Conservation (phyloP, 2,329 filamentous ascomycete species). For the Lachnellula subtilissima region DNA sequence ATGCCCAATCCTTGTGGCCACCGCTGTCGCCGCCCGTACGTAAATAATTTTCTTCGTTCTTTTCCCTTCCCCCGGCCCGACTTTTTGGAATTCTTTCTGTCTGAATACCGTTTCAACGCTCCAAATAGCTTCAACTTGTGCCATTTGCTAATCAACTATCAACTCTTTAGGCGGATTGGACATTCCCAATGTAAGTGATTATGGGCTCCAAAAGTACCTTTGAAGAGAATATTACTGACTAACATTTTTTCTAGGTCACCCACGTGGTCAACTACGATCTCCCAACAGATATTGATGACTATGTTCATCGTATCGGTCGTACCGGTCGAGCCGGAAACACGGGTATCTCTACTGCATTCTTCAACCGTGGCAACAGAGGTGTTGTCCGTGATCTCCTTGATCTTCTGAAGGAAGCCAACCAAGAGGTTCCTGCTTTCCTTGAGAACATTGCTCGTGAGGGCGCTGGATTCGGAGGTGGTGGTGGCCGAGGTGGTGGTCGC, state of each 20-base stretch:
- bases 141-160: background rate
- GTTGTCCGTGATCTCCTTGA: slow-evolving; percentile 95
- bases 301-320: slow-evolving; percentile 99
- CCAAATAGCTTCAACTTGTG: background rate
- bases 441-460: slow-evolving; percentile 97
- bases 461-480: slow-evolving; percentile 69
- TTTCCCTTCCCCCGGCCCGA: slow-evolving; percentile 5
- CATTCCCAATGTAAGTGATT: slow-evolving; percentile 63
- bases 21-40: no score
- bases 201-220: background rate
- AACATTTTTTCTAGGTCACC: slow-evolving; percentile 51
- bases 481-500: slow-evolving; percentile 60
- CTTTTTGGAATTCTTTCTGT: no score
- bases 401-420: slow-evolving; percentile 97
- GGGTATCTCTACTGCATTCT: slow-evolving; percentile 96
- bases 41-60: background rate
- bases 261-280: slow-evolving; percentile 99
- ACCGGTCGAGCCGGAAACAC: slow-evolving; percentile 99
- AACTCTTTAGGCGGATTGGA: slow-evolving; percentile 43
- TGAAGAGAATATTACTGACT: background rate
- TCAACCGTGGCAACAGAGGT: slow-evolving; percentile 98
- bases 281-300: slow-evolving; percentile 98
- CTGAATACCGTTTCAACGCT: no score
- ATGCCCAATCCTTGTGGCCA: slow-evolving; percentile 94
- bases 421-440: slow-evolving; percentile 89